A percentile compares a stretch with the other conserved stretches of the same genome.
These are phyloP conservation scores for Diaporthe citriasiana DNA, from an alignment of 2,329 filamentous ascomycete genomes.

Conservation along the genomic window DNA sequence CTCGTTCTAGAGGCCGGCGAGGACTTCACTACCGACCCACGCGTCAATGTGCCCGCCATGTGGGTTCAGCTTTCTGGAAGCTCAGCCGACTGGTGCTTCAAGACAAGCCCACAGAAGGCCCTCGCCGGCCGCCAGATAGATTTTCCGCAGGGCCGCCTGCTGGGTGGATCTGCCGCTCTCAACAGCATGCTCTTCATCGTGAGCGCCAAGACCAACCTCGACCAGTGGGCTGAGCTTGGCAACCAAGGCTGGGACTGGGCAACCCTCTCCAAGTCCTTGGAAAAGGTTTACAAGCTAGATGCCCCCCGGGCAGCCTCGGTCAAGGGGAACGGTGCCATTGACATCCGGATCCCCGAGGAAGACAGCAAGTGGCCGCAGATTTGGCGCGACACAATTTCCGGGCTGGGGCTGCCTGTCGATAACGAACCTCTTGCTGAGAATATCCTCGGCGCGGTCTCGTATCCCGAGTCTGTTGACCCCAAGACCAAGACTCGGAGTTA, in stretches of 20 bases:
- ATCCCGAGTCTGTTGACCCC: no score
- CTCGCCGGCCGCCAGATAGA: constrained; percentile 36
- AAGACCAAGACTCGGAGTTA: no score
- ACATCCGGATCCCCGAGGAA: no score
- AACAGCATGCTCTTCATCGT: constrained; percentile 46
- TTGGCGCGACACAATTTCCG: no score
- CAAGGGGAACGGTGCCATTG: no score
- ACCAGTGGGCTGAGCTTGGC: constrained; percentile 45
- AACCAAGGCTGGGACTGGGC: constrained; percentile 46
- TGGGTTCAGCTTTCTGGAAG: constrained; percentile 47
- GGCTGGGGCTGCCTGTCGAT: no score
- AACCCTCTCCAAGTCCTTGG: no score
- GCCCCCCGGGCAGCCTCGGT: no score
- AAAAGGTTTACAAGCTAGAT: no score
- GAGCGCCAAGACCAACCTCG: constrained; percentile 39
- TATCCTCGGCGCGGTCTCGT: no score
- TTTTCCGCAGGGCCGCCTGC: constrained; percentile 41
- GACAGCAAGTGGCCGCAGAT: no score
- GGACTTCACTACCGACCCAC: constrained; percentile 47
- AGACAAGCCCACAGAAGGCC: constrained; percentile 45
- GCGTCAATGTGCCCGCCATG: constrained; percentile 46
- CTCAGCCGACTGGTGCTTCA: constrained; percentile 48
- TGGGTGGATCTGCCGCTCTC: constrained; percentile 46
- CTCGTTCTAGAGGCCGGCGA: constrained; percentile 50
- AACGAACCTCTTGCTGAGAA: no score